Evolutionary conservation across 164 flowering plant genomes (phyloP).

Genomic region (Vitis rotundifolia): DNA sequence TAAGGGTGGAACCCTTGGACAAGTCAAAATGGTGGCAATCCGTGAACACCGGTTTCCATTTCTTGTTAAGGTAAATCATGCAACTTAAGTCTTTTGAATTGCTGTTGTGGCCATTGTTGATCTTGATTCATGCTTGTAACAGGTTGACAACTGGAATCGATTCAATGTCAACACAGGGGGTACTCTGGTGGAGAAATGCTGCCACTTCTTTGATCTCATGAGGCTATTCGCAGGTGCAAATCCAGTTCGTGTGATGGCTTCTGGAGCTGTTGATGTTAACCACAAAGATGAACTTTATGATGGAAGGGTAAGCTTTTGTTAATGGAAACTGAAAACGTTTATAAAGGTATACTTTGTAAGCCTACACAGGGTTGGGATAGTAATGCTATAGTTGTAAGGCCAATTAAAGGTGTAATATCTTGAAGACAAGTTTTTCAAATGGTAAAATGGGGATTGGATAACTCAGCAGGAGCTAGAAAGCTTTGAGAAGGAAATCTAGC

Average conservation of each 20-base stretch:
- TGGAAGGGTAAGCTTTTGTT: conserved; percentile 61
- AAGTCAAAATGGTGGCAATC: conserved; percentile 86
- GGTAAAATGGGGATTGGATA: no score
- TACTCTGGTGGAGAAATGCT: conserved; percentile 96
- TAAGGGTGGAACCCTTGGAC: conserved; percentile 69
- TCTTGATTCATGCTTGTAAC: conserved; percentile 12
- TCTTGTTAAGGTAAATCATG: conserved; percentile 71
- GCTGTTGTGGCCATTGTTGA: background rate
- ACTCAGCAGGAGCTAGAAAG: no score
- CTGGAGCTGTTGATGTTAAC: conserved; percentile 93
- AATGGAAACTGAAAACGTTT: background rate
- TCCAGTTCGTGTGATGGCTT: conserved; percentile 96
- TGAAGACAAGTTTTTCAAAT: no score
- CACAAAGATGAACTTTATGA: conserved; percentile 95
- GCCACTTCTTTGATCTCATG: conserved; percentile 98
- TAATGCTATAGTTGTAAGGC: background rate
- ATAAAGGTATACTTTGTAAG: background rate
- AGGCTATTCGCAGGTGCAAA: conserved; percentile 81
- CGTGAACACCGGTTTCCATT: conserved; percentile 95
- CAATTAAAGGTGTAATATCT: no score
- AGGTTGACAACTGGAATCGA: conserved; percentile 96
- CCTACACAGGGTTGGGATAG: background rate
- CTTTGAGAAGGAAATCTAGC: no score
- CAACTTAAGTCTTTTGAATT: conserved; percentile 3
- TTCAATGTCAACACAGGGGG: conserved; percentile 91